Evolutionary conservation across 2,329 filamentous ascomycete genomes (phyloP).

Genomic region (Alternaria gaisen): DNA sequence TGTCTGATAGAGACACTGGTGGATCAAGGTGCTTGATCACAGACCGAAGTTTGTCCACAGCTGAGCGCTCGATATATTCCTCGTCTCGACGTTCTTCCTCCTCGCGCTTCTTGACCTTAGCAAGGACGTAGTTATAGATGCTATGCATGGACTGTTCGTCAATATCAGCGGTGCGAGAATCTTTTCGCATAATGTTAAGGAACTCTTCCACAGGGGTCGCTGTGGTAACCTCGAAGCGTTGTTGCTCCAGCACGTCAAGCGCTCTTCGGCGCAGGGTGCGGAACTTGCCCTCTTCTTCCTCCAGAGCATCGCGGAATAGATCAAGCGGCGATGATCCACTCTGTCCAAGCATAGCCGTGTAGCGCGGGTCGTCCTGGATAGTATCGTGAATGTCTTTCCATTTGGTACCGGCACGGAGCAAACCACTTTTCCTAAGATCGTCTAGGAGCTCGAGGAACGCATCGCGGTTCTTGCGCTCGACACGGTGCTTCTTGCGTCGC

Average conservation of each 20-base stretch:
- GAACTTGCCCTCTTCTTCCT: conserved; percentile 90
- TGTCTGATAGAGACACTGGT: conserved; percentile 77
- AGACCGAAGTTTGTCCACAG: conserved; percentile 83
- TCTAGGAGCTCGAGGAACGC: conserved; percentile 77
- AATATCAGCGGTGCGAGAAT: conserved; percentile 88
- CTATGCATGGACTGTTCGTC: conserved; percentile 79
- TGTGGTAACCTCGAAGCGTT: conserved; percentile 87
- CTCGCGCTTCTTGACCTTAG: conserved; percentile 81
- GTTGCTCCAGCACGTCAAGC: conserved; percentile 89
- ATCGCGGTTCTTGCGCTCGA: conserved; percentile 88
- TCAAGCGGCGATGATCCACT: conserved; percentile 86
- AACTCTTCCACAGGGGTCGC: conserved; percentile 92
- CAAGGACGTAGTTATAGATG: conserved; percentile 87
- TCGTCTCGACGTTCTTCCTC: conserved; percentile 84
- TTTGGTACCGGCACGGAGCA: conserved; percentile 88
- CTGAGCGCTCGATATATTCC: conserved; percentile 85
- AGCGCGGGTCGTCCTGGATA: conserved; percentile 83
- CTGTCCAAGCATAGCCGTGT: conserved; percentile 83
- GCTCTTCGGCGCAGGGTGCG: conserved; percentile 83
- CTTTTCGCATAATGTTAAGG: conserved; percentile 79
- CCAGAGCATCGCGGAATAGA: conserved; percentile 93
- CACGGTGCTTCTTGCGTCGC: conserved; percentile 80
- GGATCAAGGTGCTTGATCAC: conserved; percentile 91
- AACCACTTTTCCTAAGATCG: conserved; percentile 76
- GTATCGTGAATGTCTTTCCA: conserved; percentile 83